phyloP scores from a whole-genome alignment of 768 basidiomycete species.

The Tricholoma hemisulphureum region DNA sequence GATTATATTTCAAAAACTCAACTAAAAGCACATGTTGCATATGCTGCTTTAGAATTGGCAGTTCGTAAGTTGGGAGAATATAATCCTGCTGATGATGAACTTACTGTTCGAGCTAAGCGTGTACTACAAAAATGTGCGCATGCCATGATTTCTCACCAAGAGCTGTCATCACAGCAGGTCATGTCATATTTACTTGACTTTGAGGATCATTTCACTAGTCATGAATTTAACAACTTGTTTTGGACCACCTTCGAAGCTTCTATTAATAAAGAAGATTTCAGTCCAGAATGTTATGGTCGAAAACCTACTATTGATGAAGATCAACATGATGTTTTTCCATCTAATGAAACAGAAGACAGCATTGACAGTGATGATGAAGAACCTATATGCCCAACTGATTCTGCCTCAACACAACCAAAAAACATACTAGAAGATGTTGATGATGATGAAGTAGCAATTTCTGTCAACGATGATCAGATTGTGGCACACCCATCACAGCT shows the following conservation, averaged over 20 bases:
- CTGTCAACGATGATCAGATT: not conserved
- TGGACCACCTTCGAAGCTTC: constrained; percentile 33
- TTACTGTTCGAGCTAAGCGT: constrained; percentile 23
- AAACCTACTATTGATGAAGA: not conserved
- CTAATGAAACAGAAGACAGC: too few relatives aligned
- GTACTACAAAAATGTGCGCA: constrained; percentile 37
- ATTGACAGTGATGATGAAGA: too few relatives aligned
- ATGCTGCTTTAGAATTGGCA: constrained; percentile 35
- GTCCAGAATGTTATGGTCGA: constrained; percentile 24
- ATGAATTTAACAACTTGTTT: constrained; percentile 32
- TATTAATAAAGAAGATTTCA: constrained; percentile 19
- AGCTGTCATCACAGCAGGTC: constrained; percentile 40
- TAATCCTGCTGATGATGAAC: constrained; percentile 15
- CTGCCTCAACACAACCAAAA: too few relatives aligned
- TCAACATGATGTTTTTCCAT: not conserved
- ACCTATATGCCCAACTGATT: too few relatives aligned
- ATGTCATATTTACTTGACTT: constrained; percentile 32
- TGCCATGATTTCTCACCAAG: too few relatives aligned
- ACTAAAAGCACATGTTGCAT: constrained; percentile 40
- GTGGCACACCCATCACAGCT: not conserved
- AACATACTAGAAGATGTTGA: not conserved
- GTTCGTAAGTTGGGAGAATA: constrained; percentile 26
- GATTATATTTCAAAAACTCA: constrained; percentile 47
- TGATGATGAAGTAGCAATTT: not conserved
- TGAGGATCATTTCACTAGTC: constrained; percentile 38